Base-by-base conservation (phyloP, 768 basidiomycete species). In the Trametes maxima region DNA sequence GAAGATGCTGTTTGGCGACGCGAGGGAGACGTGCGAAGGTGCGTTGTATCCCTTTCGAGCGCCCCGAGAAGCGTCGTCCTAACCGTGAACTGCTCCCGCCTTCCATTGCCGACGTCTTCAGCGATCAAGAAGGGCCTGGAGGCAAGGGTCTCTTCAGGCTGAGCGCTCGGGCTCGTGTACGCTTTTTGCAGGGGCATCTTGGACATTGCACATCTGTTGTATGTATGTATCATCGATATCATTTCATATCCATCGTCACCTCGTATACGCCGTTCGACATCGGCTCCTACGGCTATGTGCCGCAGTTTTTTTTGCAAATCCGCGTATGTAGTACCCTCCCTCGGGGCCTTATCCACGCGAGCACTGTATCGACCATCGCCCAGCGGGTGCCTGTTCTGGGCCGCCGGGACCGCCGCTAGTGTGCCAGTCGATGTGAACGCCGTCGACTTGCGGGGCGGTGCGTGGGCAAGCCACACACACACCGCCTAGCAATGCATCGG, bases 1-100 rank as follows among this genome's bases (percentile, higher is more conserved):
- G 22, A 90, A 88, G 77, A 95, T 95, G 94, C 68, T 95, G 63
- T 95, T 95, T 67, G 93, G 94, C 45, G 94, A 95, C 73, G 94
- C 94, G 36, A 94, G 93, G 71, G 89, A 91, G 68, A 90, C 89
- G 33, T 94, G 93, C 67, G 94, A 95, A 73, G 92, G 90, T 89
- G 14, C 52, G 65, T 25, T 3, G 28, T 35, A 21, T 17, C 21
- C 21, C 51, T 1, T 39, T 22, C 21, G 14, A 21, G n/a, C 33
- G 14, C 14, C 59, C 37, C 59, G 43, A 39, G 19, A 19, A 44
- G 28, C 33, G 14, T 24, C 36, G 11, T 42, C 43, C 13, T 57
- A 36, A 36, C n/a, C n/a, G n/a, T n/a, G n/a, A n/a, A n/a, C 54
- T 24, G 21, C 44, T 39, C 28, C 21, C 8, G 7, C 46, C 47